Evolutionary conservation across 2,329 filamentous ascomycete species (phyloP).

Genomic region (Teratosphaeria destructans): DNA sequence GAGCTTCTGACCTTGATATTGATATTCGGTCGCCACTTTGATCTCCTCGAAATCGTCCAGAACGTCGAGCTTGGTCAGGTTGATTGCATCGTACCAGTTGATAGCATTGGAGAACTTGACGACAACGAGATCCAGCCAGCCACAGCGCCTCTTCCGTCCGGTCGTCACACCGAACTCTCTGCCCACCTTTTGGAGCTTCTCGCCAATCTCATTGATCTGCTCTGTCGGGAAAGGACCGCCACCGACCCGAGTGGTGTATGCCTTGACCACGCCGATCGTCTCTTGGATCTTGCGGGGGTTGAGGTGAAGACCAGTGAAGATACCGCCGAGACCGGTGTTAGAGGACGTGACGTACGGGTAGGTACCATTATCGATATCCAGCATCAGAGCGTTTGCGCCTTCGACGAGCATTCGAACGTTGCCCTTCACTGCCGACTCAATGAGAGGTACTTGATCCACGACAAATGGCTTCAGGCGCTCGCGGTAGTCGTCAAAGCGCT

Average conservation of each 20-base stretch:
- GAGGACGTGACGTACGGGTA: constrained; percentile 54
- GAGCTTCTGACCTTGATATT: constrained; percentile 44
- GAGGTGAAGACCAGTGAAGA: constrained; percentile 53
- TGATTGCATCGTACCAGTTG: constrained; percentile 57
- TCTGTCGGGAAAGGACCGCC: constrained; percentile 60
- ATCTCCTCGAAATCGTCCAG: constrained; percentile 65
- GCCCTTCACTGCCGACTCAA: constrained; percentile 49
- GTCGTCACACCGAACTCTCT: constrained; percentile 48
- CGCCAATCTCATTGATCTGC: constrained; percentile 46
- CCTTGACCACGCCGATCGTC: constrained; percentile 57
- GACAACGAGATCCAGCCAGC: constrained; percentile 59
- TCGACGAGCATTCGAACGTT: constrained; percentile 56
- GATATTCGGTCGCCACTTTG: constrained; percentile 65
- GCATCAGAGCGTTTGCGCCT: constrained; percentile 58
- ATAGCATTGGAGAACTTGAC: constrained; percentile 54
- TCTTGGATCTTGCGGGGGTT: constrained; percentile 52
- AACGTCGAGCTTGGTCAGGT: constrained; percentile 59
- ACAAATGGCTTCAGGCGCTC: constrained; percentile 49
- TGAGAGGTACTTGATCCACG: constrained; percentile 57
- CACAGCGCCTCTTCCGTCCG: constrained; percentile 51
- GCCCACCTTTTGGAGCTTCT: constrained; percentile 47
- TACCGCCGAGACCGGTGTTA: constrained; percentile 50
- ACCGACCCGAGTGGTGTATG: constrained; percentile 50
- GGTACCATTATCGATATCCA: constrained; percentile 54
- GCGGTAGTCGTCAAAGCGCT: constrained; percentile 49